These are phyloP conservation scores for Scedosporium dehoogii DNA, from an alignment of 2,329 filamentous ascomycete species.

Conservation along the genomic window DNA sequence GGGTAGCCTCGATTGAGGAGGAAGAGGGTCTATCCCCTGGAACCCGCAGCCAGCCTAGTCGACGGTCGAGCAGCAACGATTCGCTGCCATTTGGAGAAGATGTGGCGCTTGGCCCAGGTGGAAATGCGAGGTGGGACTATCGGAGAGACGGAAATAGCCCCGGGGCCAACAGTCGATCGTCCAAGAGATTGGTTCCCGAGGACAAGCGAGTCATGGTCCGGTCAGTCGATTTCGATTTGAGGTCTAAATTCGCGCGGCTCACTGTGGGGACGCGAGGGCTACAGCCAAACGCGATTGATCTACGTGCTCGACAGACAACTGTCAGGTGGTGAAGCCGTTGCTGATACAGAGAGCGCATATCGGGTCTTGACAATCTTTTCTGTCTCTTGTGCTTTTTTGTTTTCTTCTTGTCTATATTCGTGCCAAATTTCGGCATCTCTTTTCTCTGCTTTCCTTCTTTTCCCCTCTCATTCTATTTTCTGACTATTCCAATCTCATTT, in stretches of 20 bases:
- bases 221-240: constrained; percentile 46
- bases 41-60: neutral
- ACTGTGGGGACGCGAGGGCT: constrained; percentile 44
- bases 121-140: neutral
- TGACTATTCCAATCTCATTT: neutral
- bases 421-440: neutral
- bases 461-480: neutral
- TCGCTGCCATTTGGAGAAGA: constrained; percentile 23
- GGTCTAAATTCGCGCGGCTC: constrained; percentile 37
- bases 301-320: constrained; percentile 33
- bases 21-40: constrained; percentile 21
- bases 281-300: constrained; percentile 34
- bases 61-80: constrained; percentile 9
- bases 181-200: constrained; percentile 30
- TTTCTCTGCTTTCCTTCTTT: neutral
- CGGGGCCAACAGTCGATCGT: constrained; percentile 10
- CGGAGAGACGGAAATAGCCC: constrained; percentile 8
- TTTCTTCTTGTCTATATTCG: neutral
- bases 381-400: neutral
- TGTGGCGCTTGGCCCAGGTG: neutral
- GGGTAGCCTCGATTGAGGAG: constrained; percentile 47
- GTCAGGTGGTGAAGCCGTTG: constrained; percentile 32
- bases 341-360: neutral
- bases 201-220: constrained; percentile 46
- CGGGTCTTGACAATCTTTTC: neutral